Conservation (phyloP, 352 stramenopile species). For the Globisporangium uncinulatum region DNA sequence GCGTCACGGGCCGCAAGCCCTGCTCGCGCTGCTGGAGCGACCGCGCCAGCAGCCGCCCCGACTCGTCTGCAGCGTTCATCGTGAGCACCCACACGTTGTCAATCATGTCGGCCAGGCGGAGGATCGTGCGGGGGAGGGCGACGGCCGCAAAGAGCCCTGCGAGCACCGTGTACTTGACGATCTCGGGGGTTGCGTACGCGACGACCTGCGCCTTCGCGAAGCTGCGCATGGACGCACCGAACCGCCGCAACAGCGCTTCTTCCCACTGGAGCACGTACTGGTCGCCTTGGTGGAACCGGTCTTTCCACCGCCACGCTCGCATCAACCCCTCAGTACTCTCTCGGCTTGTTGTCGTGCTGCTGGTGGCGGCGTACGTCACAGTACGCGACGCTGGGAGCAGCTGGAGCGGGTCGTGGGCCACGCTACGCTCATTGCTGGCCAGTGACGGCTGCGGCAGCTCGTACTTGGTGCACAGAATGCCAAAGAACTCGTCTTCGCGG, state of each 20-base stretch:
- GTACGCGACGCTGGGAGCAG: slow-evolving; percentile 23
- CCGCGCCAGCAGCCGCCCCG: slow-evolving; percentile 69
- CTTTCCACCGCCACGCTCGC: slow-evolving; percentile 79
- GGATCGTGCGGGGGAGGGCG: slow-evolving; percentile 60
- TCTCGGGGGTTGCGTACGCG: slow-evolving; percentile 59
- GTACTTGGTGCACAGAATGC: slow-evolving; percentile 62
- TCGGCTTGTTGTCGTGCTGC: neutral
- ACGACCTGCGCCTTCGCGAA: slow-evolving; percentile 70
- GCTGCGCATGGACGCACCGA: slow-evolving; percentile 75
- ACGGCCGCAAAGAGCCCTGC: slow-evolving; percentile 71
- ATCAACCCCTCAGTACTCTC: slow-evolving; percentile 15
- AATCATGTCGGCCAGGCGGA: slow-evolving; percentile 70
- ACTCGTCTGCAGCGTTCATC: slow-evolving; percentile 71
- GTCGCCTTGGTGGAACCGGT: slow-evolving; percentile 73
- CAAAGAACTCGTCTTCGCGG: slow-evolving; percentile 81
- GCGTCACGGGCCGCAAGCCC: slow-evolving; percentile 77
- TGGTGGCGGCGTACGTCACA: neutral
- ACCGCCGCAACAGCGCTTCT: slow-evolving; percentile 59
- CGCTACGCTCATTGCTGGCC: slow-evolving; percentile 7
- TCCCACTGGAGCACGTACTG: slow-evolving; percentile 83
- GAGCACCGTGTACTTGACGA: slow-evolving; percentile 72
- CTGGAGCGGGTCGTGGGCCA: slow-evolving; percentile 35
- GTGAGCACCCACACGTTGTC: slow-evolving; percentile 82
- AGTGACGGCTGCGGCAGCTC: slow-evolving; percentile 15
- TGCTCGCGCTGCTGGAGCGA: slow-evolving; percentile 63